Conservation (phyloP, 108 stramenopile species). For the Asterionellopsis glacialis region DNA sequence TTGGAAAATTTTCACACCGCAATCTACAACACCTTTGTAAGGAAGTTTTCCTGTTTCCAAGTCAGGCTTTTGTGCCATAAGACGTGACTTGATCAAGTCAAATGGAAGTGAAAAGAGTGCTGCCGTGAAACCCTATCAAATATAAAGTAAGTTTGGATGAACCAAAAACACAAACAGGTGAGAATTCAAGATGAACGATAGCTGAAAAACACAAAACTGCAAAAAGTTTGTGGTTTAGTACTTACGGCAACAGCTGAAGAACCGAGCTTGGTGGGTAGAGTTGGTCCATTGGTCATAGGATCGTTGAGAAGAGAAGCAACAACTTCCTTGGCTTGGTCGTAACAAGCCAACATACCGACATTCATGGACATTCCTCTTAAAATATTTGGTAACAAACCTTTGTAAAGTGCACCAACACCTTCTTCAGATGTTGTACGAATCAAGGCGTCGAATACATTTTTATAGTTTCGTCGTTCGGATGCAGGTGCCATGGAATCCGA, state of each 20-base stretch:
- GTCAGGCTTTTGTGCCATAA: constrained; percentile 90
- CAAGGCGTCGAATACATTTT: constrained; percentile 96
- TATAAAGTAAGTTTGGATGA: constrained; percentile 1
- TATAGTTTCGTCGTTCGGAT: constrained; percentile 91
- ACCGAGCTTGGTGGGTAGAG: constrained; percentile 79
- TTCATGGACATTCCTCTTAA: constrained; percentile 99
- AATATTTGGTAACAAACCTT: constrained; percentile 92
- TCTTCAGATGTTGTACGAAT: constrained; percentile 87
- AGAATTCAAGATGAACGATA: neutral
- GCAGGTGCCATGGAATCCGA: constrained; percentile 91
- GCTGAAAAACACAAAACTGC: neutral
- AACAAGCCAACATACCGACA: constrained; percentile 98
- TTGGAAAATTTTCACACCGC: constrained; percentile 70
- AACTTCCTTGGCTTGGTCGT: constrained; percentile 96
- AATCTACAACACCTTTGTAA: constrained; percentile 87
- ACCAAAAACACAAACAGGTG: too few relatives aligned
- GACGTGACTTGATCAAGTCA: constrained; percentile 94
- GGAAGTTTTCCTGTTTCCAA: constrained; percentile 84
- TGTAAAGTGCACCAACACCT: constrained; percentile 91
- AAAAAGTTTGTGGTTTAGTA: constrained; percentile 1
- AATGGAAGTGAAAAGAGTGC: constrained; percentile 95
- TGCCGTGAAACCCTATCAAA: constrained; percentile 87
- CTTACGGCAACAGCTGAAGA: constrained; percentile 63
- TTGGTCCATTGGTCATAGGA: constrained; percentile 77
- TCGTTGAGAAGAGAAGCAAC: constrained; percentile 67